phyloP scores from a whole-genome alignment of 176 grass and related monocot species.

The Bromus sterilis region DNA sequence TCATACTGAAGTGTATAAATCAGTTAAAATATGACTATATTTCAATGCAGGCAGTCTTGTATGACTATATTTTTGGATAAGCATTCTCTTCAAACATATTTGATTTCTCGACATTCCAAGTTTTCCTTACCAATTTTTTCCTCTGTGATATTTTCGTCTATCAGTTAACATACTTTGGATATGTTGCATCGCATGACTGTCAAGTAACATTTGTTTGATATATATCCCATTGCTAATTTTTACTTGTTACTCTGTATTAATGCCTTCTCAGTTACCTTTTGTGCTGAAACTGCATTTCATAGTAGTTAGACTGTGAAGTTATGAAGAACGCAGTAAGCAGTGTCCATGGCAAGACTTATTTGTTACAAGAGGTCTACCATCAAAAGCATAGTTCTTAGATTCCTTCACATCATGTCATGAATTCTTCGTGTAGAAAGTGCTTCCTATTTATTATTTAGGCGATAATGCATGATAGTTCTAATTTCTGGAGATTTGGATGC shows the following conservation, averaged over 20 bases:
- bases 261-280: not conserved
- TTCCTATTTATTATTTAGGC: not conserved
- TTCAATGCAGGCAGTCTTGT: slow-evolving; percentile 53
- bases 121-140: not conserved
- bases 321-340: not conserved
- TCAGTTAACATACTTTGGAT: not conserved
- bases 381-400: not conserved
- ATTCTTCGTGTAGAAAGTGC: not conserved
- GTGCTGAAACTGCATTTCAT: not conserved
- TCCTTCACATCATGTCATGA: not conserved
- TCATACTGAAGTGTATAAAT: not conserved
- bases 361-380: not conserved
- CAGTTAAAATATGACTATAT: too few species aligned
- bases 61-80: slow-evolving; percentile 65
- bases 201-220: not conserved
- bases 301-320: not conserved
- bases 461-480: not conserved
- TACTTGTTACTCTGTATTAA: not conserved
- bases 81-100: slow-evolving; percentile 33
- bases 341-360: not conserved
- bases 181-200: not conserved
- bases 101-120: not conserved
- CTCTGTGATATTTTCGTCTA: not conserved
- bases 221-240: not conserved
- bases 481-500: not conserved